Conservation (phyloP, 768 basidiomycete species). For the Xerocomellus amylosporus region DNA sequence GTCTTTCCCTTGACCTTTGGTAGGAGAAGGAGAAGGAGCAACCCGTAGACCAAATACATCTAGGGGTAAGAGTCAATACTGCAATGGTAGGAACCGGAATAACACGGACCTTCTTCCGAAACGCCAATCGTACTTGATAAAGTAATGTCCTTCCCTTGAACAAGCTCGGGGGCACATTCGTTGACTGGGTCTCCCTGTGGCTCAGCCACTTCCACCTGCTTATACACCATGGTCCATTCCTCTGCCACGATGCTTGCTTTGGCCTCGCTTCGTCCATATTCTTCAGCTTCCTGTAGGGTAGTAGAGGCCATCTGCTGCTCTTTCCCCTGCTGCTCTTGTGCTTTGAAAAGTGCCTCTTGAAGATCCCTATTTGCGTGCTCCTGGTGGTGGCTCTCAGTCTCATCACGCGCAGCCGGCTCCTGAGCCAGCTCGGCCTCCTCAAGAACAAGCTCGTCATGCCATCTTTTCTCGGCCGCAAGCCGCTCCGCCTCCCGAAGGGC, state of each 20-base stretch:
- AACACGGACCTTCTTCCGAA: conserved; percentile 26
- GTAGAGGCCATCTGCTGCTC: background rate
- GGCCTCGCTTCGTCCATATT: background rate
- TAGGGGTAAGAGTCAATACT: conserved; percentile 21
- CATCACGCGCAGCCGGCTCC: conserved; percentile 18
- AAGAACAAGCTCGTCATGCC: conserved; percentile 26
- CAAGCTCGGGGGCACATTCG: background rate
- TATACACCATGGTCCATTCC: background rate
- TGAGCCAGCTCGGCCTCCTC: conserved; percentile 3
- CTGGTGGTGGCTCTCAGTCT: conserved; percentile 27
- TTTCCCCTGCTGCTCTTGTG: background rate
- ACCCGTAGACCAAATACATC: conserved; percentile 58
- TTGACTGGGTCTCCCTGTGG: background rate
- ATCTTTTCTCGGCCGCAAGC: conserved; percentile 23
- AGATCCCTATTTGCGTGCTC: conserved; percentile 12
- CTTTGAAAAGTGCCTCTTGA: background rate
- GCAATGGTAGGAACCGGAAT: background rate
- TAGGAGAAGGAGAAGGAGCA: conserved; percentile 32
- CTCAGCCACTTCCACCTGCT: conserved; percentile 1
- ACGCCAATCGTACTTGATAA: background rate
- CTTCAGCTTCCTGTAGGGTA: background rate
- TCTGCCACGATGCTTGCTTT: background rate
- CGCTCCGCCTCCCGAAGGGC: conserved; percentile 36
- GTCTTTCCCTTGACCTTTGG: conserved; percentile 39
- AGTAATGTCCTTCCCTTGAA: conserved; percentile 1